phyloP scores from a whole-genome alignment of 306 rosid species.

The Luffa aegyptiaca region DNA sequence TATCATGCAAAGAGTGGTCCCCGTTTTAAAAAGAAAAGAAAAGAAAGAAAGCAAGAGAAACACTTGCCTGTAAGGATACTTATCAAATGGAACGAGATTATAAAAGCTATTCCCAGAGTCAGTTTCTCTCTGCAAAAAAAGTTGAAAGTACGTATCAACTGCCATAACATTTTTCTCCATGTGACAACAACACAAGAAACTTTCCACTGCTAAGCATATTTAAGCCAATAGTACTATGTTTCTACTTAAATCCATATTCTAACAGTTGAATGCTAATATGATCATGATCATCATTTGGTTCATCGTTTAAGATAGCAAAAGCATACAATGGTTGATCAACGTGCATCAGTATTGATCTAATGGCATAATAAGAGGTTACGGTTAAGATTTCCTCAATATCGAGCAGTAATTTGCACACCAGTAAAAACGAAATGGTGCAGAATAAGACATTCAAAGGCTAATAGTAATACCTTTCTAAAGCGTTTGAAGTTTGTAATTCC shows the following conservation, averaged over 20 bases:
- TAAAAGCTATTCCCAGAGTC: slow-evolving; percentile 73
- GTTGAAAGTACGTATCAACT: not conserved
- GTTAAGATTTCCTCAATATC: not conserved
- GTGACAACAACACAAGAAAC: not conserved
- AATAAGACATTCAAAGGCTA: slow-evolving; percentile 14
- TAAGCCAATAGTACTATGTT: not conserved
- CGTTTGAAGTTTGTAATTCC: slow-evolving; percentile 51
- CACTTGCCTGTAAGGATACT: slow-evolving; percentile 60
- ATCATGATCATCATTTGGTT: not conserved
- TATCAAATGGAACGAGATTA: slow-evolving; percentile 68
- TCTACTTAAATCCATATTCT: not conserved
- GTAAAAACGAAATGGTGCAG: not conserved
- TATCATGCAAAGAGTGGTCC: not conserved
- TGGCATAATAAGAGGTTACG: not conserved
- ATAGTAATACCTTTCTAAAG: slow-evolving; percentile 57
- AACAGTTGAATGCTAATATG: not conserved
- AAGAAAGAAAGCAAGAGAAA: not conserved
- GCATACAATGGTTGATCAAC: not conserved
- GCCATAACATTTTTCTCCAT: not conserved
- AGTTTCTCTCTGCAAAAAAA: slow-evolving; percentile 43
- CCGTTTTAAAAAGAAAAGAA: not conserved
- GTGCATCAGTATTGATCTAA: not conserved
- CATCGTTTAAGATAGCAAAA: not conserved
- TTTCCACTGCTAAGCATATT: not conserved
- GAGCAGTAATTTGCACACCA: not conserved